phyloP scores from a whole-genome alignment of 306 rosid genomes.

The Bauhinia variegata region DNA sequence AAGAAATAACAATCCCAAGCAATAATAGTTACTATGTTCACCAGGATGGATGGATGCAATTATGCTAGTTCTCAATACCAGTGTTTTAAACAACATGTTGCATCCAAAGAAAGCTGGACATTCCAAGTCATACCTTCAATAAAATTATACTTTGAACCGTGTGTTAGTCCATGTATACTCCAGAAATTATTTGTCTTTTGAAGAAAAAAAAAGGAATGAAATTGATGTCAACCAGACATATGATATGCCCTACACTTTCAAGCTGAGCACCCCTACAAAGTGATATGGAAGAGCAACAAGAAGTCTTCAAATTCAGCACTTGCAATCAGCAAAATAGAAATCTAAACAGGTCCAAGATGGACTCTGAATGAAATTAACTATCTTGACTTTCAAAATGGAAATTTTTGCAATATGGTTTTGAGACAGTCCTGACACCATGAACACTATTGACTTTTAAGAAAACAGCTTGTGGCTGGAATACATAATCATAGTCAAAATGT shows the following conservation, averaged over 20 bases:
- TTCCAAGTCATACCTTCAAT: slow-evolving; percentile 15
- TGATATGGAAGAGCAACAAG: slow-evolving; percentile 2
- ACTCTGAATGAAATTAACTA: slow-evolving; percentile 5
- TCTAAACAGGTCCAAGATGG: slow-evolving; percentile 7
- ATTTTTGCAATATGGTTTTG: background rate
- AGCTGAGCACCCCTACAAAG: slow-evolving; percentile 26
- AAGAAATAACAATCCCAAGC: slow-evolving; percentile 4
- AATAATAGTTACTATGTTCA: background rate
- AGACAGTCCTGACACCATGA: background rate
- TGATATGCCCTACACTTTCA: slow-evolving; percentile 3
- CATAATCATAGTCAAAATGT: slow-evolving; percentile 17
- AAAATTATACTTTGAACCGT: background rate
- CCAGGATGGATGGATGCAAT: background rate
- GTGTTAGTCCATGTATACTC: slow-evolving; percentile 1
- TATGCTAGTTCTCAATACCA: background rate
- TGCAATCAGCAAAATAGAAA: slow-evolving; percentile 11
- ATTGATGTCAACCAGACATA: slow-evolving; percentile 15
- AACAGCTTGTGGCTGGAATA: slow-evolving; percentile 18
- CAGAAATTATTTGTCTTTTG: slow-evolving; percentile 13
- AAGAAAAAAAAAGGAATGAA: slow-evolving; percentile 15
- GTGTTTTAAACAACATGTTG: background rate
- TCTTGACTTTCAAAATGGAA: slow-evolving; percentile 14
- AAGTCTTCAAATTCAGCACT: slow-evolving; percentile 22
- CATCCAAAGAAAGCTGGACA: slow-evolving; percentile 7
- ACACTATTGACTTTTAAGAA: background rate